Evolutionary conservation across 345 rosid species (phyloP), one percentile per base, ranked within the genome.

Genomic region (Excoecaria agallocha): DNA sequence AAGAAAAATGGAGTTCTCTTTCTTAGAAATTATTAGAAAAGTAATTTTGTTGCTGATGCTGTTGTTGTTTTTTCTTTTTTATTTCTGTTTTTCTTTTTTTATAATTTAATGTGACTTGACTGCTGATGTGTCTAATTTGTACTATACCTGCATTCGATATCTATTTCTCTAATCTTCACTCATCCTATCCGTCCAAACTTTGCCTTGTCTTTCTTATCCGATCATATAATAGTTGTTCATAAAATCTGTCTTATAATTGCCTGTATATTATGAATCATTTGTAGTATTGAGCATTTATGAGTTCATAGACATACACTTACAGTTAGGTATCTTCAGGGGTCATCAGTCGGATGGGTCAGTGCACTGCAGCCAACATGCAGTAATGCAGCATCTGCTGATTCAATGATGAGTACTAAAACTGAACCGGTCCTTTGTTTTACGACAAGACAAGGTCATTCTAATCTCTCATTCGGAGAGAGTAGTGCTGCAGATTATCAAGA

Each of bases 381-480:
- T 85, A 87, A 84, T 72, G 89, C 83, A 24, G 95, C 92, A 70
- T 94, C 98, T 49, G 91, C 87, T 59, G 96, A 92, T 79, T 94
- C 97, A 15, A 81, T 87, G 81, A 88, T 88, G 92, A 91, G 98
- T 77, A 70, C 91, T 54, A 93, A 93, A 87, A 95, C 99, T 3
- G 98, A 95, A 80, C 90, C 99, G 55, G 60, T 91, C 69, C 84
- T 90, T 39, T 85, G 90, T 85, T 87, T 86, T 60, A 71, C 82
- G 3, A 61, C 85, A 5, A 86, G 82, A 76, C 94, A 82, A 69
- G 83, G 83, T 19, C 94, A 86, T 75, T 87, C 96, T 16, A 88
- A 61, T 82, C 86, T 96, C 78, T 93, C 99, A 4, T 91, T 96
- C 17, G 98, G 95, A 72, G 98, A 91, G 73, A 86, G 92, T 81